Evolutionary conservation across 345 rosid genomes (phyloP).

Genomic region (Erucastrum elatum): DNA sequence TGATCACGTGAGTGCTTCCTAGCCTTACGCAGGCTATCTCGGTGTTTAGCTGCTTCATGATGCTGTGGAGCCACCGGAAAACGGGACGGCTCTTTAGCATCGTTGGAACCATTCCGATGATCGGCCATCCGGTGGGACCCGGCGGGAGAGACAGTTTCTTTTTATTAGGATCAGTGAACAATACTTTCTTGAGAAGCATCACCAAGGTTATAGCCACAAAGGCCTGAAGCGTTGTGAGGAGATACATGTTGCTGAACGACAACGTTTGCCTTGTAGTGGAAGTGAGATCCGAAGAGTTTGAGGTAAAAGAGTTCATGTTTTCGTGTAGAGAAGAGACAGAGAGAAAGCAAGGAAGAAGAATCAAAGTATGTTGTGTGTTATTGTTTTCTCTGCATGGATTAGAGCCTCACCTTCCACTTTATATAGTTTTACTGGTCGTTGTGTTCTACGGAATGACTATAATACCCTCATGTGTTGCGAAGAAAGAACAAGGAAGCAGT

Average conservation of each 20-base stretch:
- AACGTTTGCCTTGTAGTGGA: conserved; percentile 5
- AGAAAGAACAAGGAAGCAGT: conserved; percentile 21
- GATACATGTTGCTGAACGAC: conserved; percentile 30
- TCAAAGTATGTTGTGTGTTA: conserved; percentile 11
- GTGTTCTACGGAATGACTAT: neutral
- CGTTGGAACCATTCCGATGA: conserved; percentile 44
- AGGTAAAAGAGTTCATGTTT: conserved; percentile 34
- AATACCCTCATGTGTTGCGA: neutral
- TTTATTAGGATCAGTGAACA: neutral
- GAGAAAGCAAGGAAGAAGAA: conserved; percentile 11
- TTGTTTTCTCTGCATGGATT: conserved; percentile 37
- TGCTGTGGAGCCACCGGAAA: conserved; percentile 47
- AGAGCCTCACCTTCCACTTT: conserved; percentile 32
- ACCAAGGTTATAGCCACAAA: conserved; percentile 32
- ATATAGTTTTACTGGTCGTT: neutral
- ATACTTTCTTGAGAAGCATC: conserved; percentile 33
- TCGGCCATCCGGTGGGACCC: conserved; percentile 43
- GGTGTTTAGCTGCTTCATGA: conserved; percentile 48
- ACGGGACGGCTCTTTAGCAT: conserved; percentile 43
- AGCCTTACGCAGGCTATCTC: conserved; percentile 50
- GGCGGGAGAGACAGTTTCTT: neutral
- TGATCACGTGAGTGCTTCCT: conserved; percentile 45
- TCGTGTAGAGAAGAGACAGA: conserved; percentile 9
- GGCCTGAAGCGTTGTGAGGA: conserved; percentile 42
- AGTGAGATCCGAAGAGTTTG: conserved; percentile 41